Percentiles rank a stretch among this genome's conserved stretches.
Conservation (phyloP, 495 filamentous ascomycete species). For the Xylaria nigripes region DNA sequence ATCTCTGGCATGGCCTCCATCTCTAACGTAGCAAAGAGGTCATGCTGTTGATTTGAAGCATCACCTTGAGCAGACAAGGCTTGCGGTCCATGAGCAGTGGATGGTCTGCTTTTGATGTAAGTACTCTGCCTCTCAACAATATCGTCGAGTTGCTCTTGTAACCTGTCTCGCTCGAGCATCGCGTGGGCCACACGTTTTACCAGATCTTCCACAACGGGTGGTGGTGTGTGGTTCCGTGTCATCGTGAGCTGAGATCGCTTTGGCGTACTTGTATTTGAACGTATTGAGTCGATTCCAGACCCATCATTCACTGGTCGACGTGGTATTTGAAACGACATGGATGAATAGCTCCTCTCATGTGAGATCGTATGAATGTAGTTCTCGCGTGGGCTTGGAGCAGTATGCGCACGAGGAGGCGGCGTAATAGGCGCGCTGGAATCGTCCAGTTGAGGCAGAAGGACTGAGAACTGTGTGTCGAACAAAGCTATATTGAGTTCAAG, state of each 20-base stretch:
- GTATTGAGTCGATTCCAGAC: slow-evolving; percentile 25
- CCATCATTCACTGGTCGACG: slow-evolving; percentile 33
- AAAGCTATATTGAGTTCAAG: slow-evolving; percentile 69
- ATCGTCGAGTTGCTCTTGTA: slow-evolving; percentile 47
- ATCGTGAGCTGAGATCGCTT: slow-evolving; percentile 22
- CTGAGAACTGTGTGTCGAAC: slow-evolving; percentile 58
- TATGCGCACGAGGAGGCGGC: slow-evolving; percentile 35
- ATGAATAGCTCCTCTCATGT: slow-evolving; percentile 40
- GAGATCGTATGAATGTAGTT: slow-evolving; percentile 28
- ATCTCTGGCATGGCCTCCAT: slow-evolving; percentile 40
- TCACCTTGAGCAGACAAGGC: slow-evolving; percentile 9
- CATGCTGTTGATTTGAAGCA: background rate
- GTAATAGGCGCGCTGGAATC: slow-evolving; percentile 25
- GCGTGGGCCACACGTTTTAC: slow-evolving; percentile 45
- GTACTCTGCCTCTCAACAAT: slow-evolving; percentile 46
- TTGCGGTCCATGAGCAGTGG: slow-evolving; percentile 29
- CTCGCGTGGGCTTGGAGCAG: slow-evolving; percentile 27
- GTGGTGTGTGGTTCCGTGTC: slow-evolving; percentile 25
- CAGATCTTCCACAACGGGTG: slow-evolving; percentile 32
- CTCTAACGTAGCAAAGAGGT: slow-evolving; percentile 20
- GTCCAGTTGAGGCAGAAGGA: slow-evolving; percentile 46
- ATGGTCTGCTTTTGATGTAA: slow-evolving; percentile 42
- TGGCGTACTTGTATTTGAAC: slow-evolving; percentile 19
- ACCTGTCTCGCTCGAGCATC: slow-evolving; percentile 42
- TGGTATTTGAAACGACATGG: slow-evolving; percentile 44